These are phyloP conservation scores for Cylindrodendrum hubeiense DNA, from an alignment of 2,329 filamentous ascomycete species.

Conservation along the genomic window DNA sequence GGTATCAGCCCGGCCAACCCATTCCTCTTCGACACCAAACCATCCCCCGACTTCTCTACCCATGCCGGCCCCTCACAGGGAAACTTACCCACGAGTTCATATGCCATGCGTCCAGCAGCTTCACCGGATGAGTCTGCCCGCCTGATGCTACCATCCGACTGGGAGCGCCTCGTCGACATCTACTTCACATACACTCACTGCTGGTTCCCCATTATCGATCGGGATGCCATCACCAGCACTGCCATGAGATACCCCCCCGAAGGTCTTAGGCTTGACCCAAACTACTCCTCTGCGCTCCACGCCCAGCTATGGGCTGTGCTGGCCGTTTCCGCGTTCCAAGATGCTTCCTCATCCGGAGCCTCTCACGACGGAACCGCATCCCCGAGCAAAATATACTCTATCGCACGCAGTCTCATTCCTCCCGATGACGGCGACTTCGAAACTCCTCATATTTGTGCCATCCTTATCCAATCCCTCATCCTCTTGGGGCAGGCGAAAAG, in stretches of 20 bases:
- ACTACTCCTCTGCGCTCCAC: constrained; percentile 55
- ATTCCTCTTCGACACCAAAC: constrained; percentile 33
- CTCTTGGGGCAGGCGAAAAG: constrained; percentile 71
- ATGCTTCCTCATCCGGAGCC: constrained; percentile 45
- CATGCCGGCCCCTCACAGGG: constrained; percentile 29
- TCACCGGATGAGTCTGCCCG: constrained; percentile 30
- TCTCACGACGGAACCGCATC: constrained; percentile 18
- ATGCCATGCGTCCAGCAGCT: constrained; percentile 17
- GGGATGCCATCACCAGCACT: constrained; percentile 68
- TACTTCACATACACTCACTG: constrained; percentile 82
- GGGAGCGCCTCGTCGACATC: constrained; percentile 74
- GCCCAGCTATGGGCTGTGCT: constrained; percentile 72
- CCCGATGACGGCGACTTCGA: constrained; percentile 61
- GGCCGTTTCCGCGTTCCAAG: constrained; percentile 68
- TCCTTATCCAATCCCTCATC: constrained; percentile 71
- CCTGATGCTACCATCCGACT: constrained; percentile 62
- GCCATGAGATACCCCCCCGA: constrained; percentile 57
- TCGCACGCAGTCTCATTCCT: constrained; percentile 63
- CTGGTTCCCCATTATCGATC: constrained; percentile 82
- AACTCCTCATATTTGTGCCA: constrained; percentile 49
- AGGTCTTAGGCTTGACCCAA: constrained; percentile 46
- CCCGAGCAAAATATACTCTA: constrained; percentile 59
- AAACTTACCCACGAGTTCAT: constrained; percentile 11
- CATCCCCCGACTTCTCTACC: constrained; percentile 34
- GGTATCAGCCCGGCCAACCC: constrained; percentile 38